Percentiles rank a stretch among this genome's conserved stretches.
Conservation (phyloP, 805 yeast species). For the Blastobotrys americana region DNA sequence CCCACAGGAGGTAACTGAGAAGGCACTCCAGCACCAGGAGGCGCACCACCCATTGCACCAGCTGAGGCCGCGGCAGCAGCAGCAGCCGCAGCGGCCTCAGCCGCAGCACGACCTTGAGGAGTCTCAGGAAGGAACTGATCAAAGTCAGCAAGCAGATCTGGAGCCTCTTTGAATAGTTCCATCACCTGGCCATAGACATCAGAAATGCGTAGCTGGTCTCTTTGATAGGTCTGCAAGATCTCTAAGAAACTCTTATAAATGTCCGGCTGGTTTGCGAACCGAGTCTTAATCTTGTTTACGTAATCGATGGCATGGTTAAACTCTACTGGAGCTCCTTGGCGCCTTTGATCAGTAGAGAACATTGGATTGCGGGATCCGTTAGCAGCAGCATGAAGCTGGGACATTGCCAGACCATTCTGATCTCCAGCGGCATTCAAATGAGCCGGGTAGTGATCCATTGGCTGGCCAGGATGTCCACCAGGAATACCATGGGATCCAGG, state of each 20-base stretch:
- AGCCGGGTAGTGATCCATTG: not conserved
- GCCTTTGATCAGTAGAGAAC: slow-evolving; percentile 17
- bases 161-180: slow-evolving; percentile 80
- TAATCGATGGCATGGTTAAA: slow-evolving; percentile 95
- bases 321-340: slow-evolving; percentile 64
- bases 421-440: slow-evolving; percentile 18
- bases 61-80: slow-evolving; percentile 2
- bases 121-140: slow-evolving; percentile 91
- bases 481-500: not conserved
- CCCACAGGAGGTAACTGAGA: slow-evolving; percentile 83
- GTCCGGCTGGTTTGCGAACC: slow-evolving; percentile 91
- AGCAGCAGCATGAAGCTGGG: slow-evolving; percentile 37
- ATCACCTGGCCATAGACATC: slow-evolving; percentile 95
- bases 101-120: slow-evolving; percentile 31
- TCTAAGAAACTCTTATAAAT: slow-evolving; percentile 92
- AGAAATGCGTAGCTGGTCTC: slow-evolving; percentile 89
- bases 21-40: slow-evolving; percentile 25
- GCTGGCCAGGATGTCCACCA: not conserved
- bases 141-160: slow-evolving; percentile 90
- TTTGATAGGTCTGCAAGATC: slow-evolving; percentile 91
- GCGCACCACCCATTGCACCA: slow-evolving; percentile 18
- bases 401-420: slow-evolving; percentile 21
- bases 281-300: slow-evolving; percentile 90
- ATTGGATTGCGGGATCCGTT: slow-evolving; percentile 22
- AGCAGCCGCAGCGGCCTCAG: slow-evolving; percentile 24